A percentile compares a stretch with the other conserved stretches of the same genome.
These are phyloP conservation scores for Triangularia verruculosa DNA, from an alignment of 2,329 filamentous ascomycete genomes.

Conservation along the genomic window DNA sequence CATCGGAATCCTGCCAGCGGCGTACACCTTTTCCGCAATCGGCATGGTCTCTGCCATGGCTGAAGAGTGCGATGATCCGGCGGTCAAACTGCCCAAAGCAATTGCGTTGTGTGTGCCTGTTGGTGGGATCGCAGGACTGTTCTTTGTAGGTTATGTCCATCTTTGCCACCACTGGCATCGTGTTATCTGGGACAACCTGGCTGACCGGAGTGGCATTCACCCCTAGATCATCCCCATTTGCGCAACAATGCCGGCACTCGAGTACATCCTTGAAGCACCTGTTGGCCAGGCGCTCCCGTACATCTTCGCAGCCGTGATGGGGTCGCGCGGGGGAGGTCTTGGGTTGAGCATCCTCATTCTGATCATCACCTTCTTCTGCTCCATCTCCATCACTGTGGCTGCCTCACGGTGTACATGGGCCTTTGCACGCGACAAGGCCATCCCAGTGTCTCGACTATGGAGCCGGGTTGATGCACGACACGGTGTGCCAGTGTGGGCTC, in stretches of 20 bases:
- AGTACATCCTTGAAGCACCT: conserved; percentile 44
- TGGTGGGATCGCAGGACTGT: conserved; percentile 51
- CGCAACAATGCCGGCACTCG: conserved; percentile 39
- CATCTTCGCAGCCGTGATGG: conserved; percentile 51
- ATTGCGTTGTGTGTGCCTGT: conserved; percentile 52
- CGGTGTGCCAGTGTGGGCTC: conserved; percentile 54
- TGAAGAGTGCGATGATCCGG: conserved; percentile 55
- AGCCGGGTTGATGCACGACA: conserved; percentile 49
- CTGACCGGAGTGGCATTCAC: neutral
- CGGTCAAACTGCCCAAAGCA: conserved; percentile 50
- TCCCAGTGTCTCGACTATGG: conserved; percentile 51
- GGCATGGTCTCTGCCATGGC: conserved; percentile 64
- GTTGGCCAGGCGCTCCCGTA: conserved; percentile 54
- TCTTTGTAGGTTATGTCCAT: conserved; percentile 40
- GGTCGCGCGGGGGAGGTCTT: conserved; percentile 49
- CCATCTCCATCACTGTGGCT: conserved; percentile 64
- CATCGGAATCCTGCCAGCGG: conserved; percentile 58
- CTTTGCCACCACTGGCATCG: neutral
- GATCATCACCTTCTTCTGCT: conserved; percentile 56
- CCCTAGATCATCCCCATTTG: conserved; percentile 50
- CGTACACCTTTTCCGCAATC: conserved; percentile 57
- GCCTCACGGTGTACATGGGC: conserved; percentile 65
- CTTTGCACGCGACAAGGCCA: conserved; percentile 58
- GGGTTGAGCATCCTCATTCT: conserved; percentile 52
- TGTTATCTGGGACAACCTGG: too few species aligned